Evolutionary conservation across 1,139 yeast genomes (phyloP), one percentile per base, ranked within the genome.

Genomic region (Geotrichum restrictum): DNA sequence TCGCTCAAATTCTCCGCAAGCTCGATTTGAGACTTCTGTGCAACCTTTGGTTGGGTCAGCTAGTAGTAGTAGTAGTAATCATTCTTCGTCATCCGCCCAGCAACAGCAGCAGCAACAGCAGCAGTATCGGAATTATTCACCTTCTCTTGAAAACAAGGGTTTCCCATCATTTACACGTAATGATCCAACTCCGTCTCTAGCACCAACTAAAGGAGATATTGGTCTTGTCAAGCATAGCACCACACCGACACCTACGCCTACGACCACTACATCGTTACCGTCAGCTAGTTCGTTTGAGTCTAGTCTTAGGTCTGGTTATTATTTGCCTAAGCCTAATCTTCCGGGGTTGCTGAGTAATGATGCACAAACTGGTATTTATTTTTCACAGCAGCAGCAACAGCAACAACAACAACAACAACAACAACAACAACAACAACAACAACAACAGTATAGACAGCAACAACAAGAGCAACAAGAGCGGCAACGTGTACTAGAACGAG

Each of bases 291-390:
- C 49, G 31, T 39, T 47, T 43, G 51, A 43, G 29, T 18, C 55
- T 1, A 16, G 27, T 22, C 4, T 41, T 2, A 16, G 48, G 5
- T 13, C 36, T 22, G 51, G 51, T 6, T 51, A 19, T 21, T 47
- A 46, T 33, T 24, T 51, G 37, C 54, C 52, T 6, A 43, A 41
- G 38, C 54, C 48, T 3, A 45, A 41, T 16, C 13, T 52, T 1
- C 46, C 55, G 2, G 29, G 41, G 16, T 14, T 38, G 41, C 41
- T 16, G 22, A 22, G 6, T 27, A 22, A 6, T 27, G 32, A 40
- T 22, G 1, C 32, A 1, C n/a, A n/a, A 22, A 22, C 11, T 8
- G 33, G 19, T 8, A 7, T 6, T 14, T 40, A 4, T 22, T 40
- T 8, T 40, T 7, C 19, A 22, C 44, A 24, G 44, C 44, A 40